Percentiles rank a stretch among this genome's conserved stretches.
Evolutionary conservation across 352 stramenopile genomes (phyloP).

Genomic region (Peronospora belbahrii): DNA sequence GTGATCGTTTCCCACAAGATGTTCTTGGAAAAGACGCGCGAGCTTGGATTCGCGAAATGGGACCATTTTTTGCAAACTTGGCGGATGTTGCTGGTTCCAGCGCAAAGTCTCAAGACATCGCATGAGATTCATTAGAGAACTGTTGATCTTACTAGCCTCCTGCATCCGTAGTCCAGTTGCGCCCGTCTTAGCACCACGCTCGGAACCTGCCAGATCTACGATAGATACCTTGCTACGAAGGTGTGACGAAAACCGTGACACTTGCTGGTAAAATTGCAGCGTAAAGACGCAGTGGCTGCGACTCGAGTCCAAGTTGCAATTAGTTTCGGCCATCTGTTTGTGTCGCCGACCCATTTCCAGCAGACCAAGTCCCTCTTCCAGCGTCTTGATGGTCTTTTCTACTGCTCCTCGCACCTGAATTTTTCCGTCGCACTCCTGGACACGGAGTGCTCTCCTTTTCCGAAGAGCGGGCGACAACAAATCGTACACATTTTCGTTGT

Average conservation of each 20-base stretch:
- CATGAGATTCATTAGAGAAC: conserved; percentile 96
- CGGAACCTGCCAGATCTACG: conserved; percentile 90
- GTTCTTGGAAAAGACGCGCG: conserved; percentile 93
- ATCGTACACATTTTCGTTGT: conserved; percentile 98
- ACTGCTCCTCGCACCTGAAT: conserved; percentile 83
- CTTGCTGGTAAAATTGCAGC: conserved; percentile 57
- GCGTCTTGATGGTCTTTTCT: conserved; percentile 47
- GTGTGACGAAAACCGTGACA: conserved; percentile 10
- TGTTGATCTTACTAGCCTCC: conserved; percentile 98
- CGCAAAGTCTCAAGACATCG: conserved; percentile 92
- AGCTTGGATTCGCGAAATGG: conserved; percentile 97
- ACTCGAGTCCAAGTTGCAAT: conserved; percentile 86
- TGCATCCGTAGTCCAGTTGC: conserved; percentile 88
- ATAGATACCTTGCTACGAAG: conserved; percentile 82
- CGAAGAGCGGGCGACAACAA: conserved; percentile 66
- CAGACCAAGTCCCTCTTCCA: conserved; percentile 66
- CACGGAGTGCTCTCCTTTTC: conserved; percentile 55
- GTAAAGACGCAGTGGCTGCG: conserved; percentile 89
- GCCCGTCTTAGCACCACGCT: conserved; percentile 66
- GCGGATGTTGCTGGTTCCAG: conserved; percentile 82
- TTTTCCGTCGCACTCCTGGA: conserved; percentile 82
- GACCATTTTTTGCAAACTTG: conserved; percentile 84
- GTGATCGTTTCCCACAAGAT: conserved; percentile 77
- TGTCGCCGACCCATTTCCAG: conserved; percentile 61
- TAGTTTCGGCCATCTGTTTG: conserved; percentile 80